Base-by-base conservation (phyloP, 495 filamentous ascomycete species). In the Geoglossum glabrum region DNA sequence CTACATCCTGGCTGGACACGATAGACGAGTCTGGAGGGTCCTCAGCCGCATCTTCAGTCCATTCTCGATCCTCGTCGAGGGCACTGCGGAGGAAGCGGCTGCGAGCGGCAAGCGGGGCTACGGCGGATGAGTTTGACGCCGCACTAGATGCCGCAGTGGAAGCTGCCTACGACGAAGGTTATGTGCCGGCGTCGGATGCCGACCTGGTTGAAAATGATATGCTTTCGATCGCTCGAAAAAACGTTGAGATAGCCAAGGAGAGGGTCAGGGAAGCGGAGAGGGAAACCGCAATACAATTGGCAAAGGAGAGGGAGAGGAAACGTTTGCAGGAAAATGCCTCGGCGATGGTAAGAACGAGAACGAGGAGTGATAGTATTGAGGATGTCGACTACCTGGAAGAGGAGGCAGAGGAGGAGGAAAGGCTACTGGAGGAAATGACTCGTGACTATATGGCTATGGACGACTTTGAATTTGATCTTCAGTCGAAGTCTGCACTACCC, bases 81-180 rank as follows among this genome's bases (percentile, higher is more conserved):
- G 79, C 79, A 55, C 67, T 89, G 23, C 76, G 79, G 54, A 75
- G 82, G 57, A 84, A 83, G 61, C 78, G 74, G 60, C 79, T 87
- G 47, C 76, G 81, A 27, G 75, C 73, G 23, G 66, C 80, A 3
- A 93, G 84, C 64, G 81, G 81, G 25, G 80, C 79, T 27, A 94
- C 88, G 0, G 87, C 94, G 64, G 86, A 90, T 21, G 90, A 94
- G 64, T 96, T 96, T 65, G 87, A 95, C 70, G 87, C 90, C 33
- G 93, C 93, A 30, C 72, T 97, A 33, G 92, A 98, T 72, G 92
- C 88, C 2, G 93, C 93, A 13, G 86, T 97, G 10, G 92, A 97
- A 67, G 90, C 90, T 40, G 92, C 92, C 23, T 97, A 96, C 66
- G 86, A 95, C 67, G 87, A 97, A 62, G 88, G 86, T 6, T 84